Base-by-base conservation (phyloP, 495 filamentous ascomycete genomes). In the Endocarpon pusillum region DNA sequence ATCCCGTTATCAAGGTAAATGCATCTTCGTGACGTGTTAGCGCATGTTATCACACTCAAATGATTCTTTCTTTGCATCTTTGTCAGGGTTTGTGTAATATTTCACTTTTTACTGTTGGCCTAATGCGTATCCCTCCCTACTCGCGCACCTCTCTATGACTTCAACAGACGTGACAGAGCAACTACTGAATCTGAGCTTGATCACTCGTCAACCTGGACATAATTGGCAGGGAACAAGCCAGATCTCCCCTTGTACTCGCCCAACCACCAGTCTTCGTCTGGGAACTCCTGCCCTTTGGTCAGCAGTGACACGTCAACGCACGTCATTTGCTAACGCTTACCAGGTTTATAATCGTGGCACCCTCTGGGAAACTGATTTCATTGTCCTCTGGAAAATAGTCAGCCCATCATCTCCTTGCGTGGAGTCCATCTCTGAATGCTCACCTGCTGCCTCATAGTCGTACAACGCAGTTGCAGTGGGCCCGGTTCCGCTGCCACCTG, bases 301-400 rank as follows among this genome's bases (percentile, higher is more conserved):
- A 55, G 30, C 10, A 17, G 14, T 3, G 21, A 19, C 12, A 23
- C 8, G 3, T n/a, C 5, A 14, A 33, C 10, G 19, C 15, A 44
- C 2, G 16, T 21, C 7, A 20, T 51, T 21, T 17, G 14, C 3
- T 2, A 21, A 7, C 11, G 61, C 73, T 58, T 66, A 79, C 74
- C 37, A 79, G 51, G 31, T 63, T 58, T 3, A 49, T 57, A 32
- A 99, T 81, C 30, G 61, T 82, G 19, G 79, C 86, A 3, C 74
- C 75, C 45, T 99, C 89, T 0, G 83, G 82, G 53, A 99, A 99
- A 46, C 73, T 83, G 36, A 99, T 54, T 55, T 99, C 89, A 46
- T 99, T 99, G 38, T 92, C 91, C 52, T 99, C 89, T 0, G 85
- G 85, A n/a, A n/a, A n/a, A n/a, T n/a, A n/a, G n/a, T n/a, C n/a